Conservation (phyloP, 1,284 basidiomycete species). For the Sphagnurus paluster region DNA sequence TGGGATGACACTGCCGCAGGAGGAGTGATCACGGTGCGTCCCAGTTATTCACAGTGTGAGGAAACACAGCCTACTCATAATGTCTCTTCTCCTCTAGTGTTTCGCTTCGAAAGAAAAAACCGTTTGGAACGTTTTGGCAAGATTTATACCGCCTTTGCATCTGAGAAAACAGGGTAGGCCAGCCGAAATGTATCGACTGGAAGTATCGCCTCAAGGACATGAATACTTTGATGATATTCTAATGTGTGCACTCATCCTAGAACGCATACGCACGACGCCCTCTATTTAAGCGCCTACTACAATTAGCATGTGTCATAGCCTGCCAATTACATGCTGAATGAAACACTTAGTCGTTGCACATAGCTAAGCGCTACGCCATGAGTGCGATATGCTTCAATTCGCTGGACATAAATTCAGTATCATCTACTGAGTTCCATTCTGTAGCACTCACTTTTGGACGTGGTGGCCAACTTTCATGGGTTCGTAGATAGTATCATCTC, state of each 20-base stretch:
- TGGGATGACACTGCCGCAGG: conserved; percentile 36
- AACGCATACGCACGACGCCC: conserved; percentile 36
- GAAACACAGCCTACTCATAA: background rate
- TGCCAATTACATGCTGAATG: background rate
- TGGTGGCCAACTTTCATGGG: conserved; percentile 86
- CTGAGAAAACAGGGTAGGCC: conserved; percentile 33
- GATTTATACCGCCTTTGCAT: conserved; percentile 34
- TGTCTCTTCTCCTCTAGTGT: conserved; percentile 26
- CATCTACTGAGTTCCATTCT: conserved; percentile 7
- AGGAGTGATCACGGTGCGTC: conserved; percentile 26
- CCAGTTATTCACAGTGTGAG: background rate
- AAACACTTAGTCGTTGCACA: background rate
- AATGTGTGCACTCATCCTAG: conserved; percentile 38
- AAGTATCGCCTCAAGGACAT: conserved; percentile 39
- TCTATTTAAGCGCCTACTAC: conserved; percentile 13
- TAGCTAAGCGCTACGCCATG: conserved; percentile 51
- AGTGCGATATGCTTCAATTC: conserved; percentile 83
- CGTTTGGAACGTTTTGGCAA: conserved; percentile 31
- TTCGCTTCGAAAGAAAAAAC: conserved; percentile 38
- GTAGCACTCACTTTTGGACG: conserved; percentile 68
- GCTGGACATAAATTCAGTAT: conserved; percentile 36
- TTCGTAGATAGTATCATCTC: conserved; percentile 55
- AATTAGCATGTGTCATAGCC: background rate
- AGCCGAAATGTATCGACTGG: conserved; percentile 32
- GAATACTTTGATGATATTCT: conserved; percentile 41